A percentile compares a stretch with the other conserved stretches of the same genome.
Conservation (phyloP, 768 basidiomycete species). For the Boletus subparvulus region DNA sequence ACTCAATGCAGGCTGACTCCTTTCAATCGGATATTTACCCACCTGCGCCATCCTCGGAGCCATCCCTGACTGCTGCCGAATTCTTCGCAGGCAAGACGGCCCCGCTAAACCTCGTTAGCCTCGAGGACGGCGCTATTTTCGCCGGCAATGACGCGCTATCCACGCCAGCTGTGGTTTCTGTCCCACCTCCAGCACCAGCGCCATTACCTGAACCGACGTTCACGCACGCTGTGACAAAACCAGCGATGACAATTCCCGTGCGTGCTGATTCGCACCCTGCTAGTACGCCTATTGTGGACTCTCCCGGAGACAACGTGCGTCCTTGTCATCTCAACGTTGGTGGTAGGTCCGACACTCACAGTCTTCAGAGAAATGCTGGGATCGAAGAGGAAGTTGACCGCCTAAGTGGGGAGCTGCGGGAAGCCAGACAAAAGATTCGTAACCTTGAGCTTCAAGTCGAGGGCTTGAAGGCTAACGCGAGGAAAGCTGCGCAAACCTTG, state of each 20-base stretch:
- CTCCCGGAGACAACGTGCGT: conserved; percentile 33
- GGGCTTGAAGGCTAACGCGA: conserved; percentile 68
- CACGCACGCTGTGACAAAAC: conserved; percentile 32
- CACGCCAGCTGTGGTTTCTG: conserved; percentile 31
- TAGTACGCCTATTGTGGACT: background rate
- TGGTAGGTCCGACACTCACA: background rate
- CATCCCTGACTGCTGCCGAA: conserved; percentile 77
- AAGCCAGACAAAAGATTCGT: conserved; percentile 78
- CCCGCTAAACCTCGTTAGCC: conserved; percentile 73
- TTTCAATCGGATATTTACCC: conserved; percentile 99
- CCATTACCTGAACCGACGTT: conserved; percentile 36
- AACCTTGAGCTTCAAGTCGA: conserved; percentile 84
- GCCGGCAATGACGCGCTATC: conserved; percentile 25
- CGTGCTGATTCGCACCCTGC: conserved; percentile 15
- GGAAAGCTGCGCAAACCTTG: conserved; percentile 70
- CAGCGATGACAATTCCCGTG: conserved; percentile 24
- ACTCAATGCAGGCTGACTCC: conserved; percentile 64
- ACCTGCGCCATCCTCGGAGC: conserved; percentile 79
- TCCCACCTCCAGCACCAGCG: conserved; percentile 25
- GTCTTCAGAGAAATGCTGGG: conserved; percentile 17
- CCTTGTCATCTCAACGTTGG: conserved; percentile 1
- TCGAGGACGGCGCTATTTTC: conserved; percentile 63
- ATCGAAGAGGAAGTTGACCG: conserved; percentile 59
- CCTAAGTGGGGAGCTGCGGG: conserved; percentile 66
- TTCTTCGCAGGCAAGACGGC: conserved; percentile 86